These are phyloP conservation scores for Plantago major DNA, from an alignment of 257 asterid species.

Conservation along the genomic window DNA sequence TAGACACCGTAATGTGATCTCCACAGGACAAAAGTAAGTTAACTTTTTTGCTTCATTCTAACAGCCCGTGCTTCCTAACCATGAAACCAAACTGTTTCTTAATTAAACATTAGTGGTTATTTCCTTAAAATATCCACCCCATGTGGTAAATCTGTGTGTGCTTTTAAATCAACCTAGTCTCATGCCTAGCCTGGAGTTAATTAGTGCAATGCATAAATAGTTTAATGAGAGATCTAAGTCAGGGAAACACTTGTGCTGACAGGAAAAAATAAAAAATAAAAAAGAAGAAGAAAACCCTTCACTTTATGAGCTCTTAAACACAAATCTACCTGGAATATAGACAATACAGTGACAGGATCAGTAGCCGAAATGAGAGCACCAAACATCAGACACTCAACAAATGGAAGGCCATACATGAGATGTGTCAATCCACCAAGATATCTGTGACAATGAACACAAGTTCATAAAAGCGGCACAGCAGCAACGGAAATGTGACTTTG, in stretches of 20 bases:
- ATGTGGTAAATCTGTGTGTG: not conserved
- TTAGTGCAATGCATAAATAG: conserved; percentile 6
- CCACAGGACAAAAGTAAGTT: no score
- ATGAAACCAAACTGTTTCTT: no score
- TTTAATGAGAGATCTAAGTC: conserved; percentile 6
- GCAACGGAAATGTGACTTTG: conserved; percentile 10
- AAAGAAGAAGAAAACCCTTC: not conserved
- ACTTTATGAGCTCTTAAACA: conserved; percentile 16
- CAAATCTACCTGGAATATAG: conserved; percentile 84
- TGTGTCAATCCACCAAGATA: conserved; percentile 76
- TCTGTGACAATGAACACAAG: conserved; percentile 41
- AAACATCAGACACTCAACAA: conserved; percentile 95
- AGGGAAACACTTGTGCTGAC: no score
- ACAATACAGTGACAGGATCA: conserved; percentile 95
- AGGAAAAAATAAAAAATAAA: no score
- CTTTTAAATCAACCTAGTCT: conserved; percentile 14
- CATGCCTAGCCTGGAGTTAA: conserved; percentile 2
- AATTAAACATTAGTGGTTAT: no score
- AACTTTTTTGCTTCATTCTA: no score
- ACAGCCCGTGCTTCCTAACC: no score
- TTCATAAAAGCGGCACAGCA: conserved; percentile 10
- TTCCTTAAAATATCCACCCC: no score
- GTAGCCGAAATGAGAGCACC: conserved; percentile 99
- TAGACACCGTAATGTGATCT: no score
- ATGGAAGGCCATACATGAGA: conserved; percentile 90